Base-by-base conservation (phyloP, 805 yeast species). In the Saccharomycopsis sp. region DNA sequence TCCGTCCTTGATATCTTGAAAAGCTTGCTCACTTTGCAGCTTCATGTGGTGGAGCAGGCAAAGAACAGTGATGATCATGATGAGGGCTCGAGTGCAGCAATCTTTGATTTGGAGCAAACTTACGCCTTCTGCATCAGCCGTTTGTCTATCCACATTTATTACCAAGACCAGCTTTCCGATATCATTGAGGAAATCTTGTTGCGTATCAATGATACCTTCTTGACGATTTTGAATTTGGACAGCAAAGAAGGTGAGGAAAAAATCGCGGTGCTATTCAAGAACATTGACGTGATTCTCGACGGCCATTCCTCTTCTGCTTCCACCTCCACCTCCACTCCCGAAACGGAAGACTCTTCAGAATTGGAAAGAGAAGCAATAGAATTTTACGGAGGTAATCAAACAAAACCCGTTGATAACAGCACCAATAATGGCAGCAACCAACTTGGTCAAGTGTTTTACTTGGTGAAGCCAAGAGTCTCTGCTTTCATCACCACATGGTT, bases 111-210 rank as follows among this genome's bases (percentile, higher is more conserved):
- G 5, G 6, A 30, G n/a, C 15, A 17, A 9, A 35, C 5, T 13
- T 57, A 8, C 51, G 54, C 76, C 1, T 62, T 62, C 17, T 73
- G 87, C 19, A 72, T 88, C 41, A 73, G 78, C 43, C 77, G 80
- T 44, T 65, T 89, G 39, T 77, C 87, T 1, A 70, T 75, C 2
- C 95, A 87, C 56, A 71, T 78, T 9, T 87, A 87, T 53, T 89
- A 89, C 56, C 78, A 78, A 45, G 94, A 86, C 50, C 98, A 92
- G 58, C 74, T 81, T 4, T 70, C 79, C 12, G 96, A 88, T 56
- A 79, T 89, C 64, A 64, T 87, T 15, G 71, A 75, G 21, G 94
- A 82, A 44, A 63, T 87, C 12, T 60, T 78, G 31, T 50, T 68
- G 15, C 71, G 55, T 39, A 44, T 64, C 25, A 59, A 58, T 35